Base-by-base conservation (phyloP, 1,139 yeast genomes). In the Diutina mesorugosa region DNA sequence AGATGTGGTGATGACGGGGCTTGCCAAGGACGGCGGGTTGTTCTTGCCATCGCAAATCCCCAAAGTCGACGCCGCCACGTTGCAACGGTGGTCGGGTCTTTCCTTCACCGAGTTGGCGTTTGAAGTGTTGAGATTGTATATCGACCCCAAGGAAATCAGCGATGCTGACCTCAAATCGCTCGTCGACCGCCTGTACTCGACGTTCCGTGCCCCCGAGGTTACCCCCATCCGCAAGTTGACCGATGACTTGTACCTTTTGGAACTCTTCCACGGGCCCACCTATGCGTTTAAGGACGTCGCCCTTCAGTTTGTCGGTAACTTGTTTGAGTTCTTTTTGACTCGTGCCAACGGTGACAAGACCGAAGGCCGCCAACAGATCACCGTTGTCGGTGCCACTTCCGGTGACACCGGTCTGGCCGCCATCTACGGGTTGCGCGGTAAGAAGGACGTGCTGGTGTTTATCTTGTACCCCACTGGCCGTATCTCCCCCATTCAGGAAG, bases 381-480 rank as follows among this genome's bases (percentile, higher is more conserved):
- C 99, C 47, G 99, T 93, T 62, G 97, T 93, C 59, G 99, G 99
- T 65, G 99, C 99, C 52, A 93, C 99, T 32, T 88, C 96, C 57
- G 99, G 99, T 66, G 99, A 93, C 68, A 93, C 99, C 54, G 99
- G 99, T 56, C 88, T 97, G 55, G 99, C 99, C 56, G 99, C 99
- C 60, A 93, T 93, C 63, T 93, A 93, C 72, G 99, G 99, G 58
- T 80, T 93, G 64, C 81, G 99, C 73, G 95, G 95, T 68, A 93
- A 93, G 74, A 87, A 90, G 72, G 98, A 95, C 69, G 97, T 93
- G 35, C 87, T 95, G 48, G 99, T 93, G 41, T 95, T 93, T 71
- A 93, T 93, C 62, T 77, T 95, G 63, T 93, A 91, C 67, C 99
- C 99, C 65, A 90, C 96, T 14, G 99, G 99, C 53, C 85, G 98